Conservation (phyloP, 805 yeast genomes). For the Grigorovia yakushimaensis region DNA sequence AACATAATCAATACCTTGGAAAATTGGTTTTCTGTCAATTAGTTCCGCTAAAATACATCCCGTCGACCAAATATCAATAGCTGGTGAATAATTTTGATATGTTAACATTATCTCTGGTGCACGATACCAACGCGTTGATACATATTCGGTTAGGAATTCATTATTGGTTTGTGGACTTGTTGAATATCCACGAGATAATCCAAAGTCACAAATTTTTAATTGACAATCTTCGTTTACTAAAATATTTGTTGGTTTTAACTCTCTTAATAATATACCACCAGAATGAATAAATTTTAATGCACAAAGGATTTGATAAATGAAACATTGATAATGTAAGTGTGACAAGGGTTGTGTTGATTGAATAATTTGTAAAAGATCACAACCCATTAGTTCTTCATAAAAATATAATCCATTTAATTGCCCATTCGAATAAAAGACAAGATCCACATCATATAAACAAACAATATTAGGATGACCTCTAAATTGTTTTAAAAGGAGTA, state of each 20-base stretch:
- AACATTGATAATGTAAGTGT: conserved; percentile 88
- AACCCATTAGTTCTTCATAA: conserved; percentile 95
- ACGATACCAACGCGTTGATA: conserved; percentile 96
- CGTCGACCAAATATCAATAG: conserved; percentile 95
- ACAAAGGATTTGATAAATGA: conserved; percentile 82
- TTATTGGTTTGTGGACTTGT: conserved; percentile 72
- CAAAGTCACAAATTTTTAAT: conserved; percentile 91
- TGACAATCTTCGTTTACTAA: conserved; percentile 95
- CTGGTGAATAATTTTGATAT: conserved; percentile 87
- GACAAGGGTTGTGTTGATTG: conserved; percentile 86
- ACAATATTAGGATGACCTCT: conserved; percentile 95
- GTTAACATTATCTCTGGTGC: conserved; percentile 97
- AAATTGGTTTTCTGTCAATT: conserved; percentile 83
- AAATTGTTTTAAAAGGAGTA: conserved; percentile 81
- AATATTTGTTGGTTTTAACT: conserved; percentile 86
- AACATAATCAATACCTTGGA: conserved; percentile 91
- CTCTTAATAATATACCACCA: conserved; percentile 87
- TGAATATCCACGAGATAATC: conserved; percentile 87
- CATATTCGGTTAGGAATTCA: conserved; percentile 91
- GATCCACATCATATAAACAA: conserved; percentile 86
- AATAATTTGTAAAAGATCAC: conserved; percentile 95
- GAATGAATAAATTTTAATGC: conserved; percentile 85
- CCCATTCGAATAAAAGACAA: conserved; percentile 52
- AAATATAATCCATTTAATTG: conserved; percentile 84
- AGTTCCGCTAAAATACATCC: conserved; percentile 95